Evolutionary conservation across 2,329 filamentous ascomycete species (phyloP), one percentile per base, ranked within the genome.

Genomic region (Sporothrix protearum): DNA sequence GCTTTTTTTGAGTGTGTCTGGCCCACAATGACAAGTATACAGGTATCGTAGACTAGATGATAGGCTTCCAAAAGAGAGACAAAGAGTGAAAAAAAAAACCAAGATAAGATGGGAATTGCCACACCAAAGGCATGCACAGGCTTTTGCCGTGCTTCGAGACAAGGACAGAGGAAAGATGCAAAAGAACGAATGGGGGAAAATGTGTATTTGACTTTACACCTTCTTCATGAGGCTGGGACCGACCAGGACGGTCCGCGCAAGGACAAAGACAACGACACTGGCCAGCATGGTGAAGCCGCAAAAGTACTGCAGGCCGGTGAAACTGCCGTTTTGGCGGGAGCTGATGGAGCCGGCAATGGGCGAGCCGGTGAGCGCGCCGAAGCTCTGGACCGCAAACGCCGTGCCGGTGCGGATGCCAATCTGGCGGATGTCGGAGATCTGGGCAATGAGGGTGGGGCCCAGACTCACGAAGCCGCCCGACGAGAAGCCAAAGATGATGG

Each of bases 401-500:
- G 84, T 83, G 0, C 89, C 89, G 0, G 82, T 86, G 10, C 89
- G 81, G 0, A 87, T 81, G 1, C 89, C 89, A 16, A 91, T 86
- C 76, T 89, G 83, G 2, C 84, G 81, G 70, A 89, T 83, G 64
- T 88, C 86, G 0, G 84, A 86, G 72, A 91, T 87, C 75, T 90
- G 87, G 0, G 86, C 87, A 7, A 91, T 80, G 8, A 88, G 80
- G 0, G 86, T 82, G 0, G 88, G 86, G 0, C 83, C 80, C 19
- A 92, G 79, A 1, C 85, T 85, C 66, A 91, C 85, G 75, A 88
- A 90, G 2, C 86, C 86, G 14, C 90, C 90, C 0, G 87, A 89
- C 14, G 83, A 83, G 78, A 92, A 91, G 6, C 90, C 90, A 74
- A 89, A 92, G 1, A 91, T 76, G 2, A 84, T 82, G 16, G 85